A percentile compares a stretch with the other conserved stretches of the same genome.
phyloP scores from a whole-genome alignment of 805 yeast species.

The Komagataella pseudopastoris region DNA sequence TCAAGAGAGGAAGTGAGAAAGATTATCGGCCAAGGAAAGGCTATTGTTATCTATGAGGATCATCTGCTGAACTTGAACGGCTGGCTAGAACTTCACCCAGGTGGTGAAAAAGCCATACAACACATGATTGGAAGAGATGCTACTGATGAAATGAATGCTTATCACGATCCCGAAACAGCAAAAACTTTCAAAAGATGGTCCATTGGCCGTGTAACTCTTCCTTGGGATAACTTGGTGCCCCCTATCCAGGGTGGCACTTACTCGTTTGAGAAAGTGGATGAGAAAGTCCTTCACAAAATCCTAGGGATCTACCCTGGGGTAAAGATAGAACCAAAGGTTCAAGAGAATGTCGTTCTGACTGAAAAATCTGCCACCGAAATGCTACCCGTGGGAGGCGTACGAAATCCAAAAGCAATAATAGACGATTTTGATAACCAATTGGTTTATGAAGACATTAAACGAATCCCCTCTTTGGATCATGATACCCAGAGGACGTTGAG shows the following conservation, averaged over 20 bases:
- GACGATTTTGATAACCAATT: constrained; percentile 44
- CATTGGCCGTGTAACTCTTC: constrained; percentile 42
- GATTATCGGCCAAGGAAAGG: constrained; percentile 52
- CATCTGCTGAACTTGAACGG: constrained; percentile 48
- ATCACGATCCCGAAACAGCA: constrained; percentile 52
- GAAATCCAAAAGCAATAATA: constrained; percentile 42
- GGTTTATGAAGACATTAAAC: constrained; percentile 39
- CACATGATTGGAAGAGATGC: constrained; percentile 88
- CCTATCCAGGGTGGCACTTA: constrained; percentile 60
- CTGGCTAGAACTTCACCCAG: constrained; percentile 75
- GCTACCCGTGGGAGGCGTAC: constrained; percentile 24
- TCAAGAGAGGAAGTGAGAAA: constrained; percentile 36
- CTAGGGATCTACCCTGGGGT: constrained; percentile 10
- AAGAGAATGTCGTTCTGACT: constrained; percentile 31
- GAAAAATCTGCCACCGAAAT: constrained; percentile 18
- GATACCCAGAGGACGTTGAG: constrained; percentile 49
- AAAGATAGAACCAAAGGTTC: constrained; percentile 34
- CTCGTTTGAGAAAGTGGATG: not conserved
- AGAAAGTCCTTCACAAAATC: not conserved
- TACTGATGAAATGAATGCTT: constrained; percentile 81
- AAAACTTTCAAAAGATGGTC: constrained; percentile 37
- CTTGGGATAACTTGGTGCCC: constrained; percentile 68
- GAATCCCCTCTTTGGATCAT: constrained; percentile 53
- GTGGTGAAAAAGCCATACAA: constrained; percentile 73
- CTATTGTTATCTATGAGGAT: constrained; percentile 52